Evolutionary conservation across 1,284 basidiomycete genomes (phyloP), one percentile per base, ranked within the genome.

Genomic region (Rhodotorula glutinis): DNA sequence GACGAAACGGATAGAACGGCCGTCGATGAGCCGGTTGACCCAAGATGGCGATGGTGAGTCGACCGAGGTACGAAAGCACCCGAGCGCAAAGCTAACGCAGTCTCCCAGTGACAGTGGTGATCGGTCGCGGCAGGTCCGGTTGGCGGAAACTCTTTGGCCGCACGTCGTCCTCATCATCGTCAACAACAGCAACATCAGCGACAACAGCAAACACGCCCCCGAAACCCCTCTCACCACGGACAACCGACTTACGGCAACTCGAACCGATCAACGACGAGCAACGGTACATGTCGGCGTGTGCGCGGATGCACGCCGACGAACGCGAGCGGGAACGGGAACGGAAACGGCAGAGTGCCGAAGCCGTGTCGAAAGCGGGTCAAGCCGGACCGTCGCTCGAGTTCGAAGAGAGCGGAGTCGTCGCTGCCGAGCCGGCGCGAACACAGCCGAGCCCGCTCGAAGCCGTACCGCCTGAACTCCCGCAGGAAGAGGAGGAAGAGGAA

Each of bases 61-160:
- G 16, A 3, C 30, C 7, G 30, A 29, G 16, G n/a, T n/a, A 57
- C 16, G n/a, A 23, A n/a, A 11, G 43, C 47, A 17, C n/a, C 47
- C 33, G 33, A 57, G 38, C 49, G 62, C n/a, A 57, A 60, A 23
- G n/a, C 63, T 66, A 49, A 68, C 60, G n/a, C 46, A 7, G n/a
- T 41, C 25, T 33, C 40, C 9, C 33, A 41, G 44, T 54, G 29
- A 25, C 67, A 78, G 77, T 79, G 73, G 70, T 91, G 86, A 78
- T 95, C 92, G 71, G 71, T 14, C 46, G 71, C n/a, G 71, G 71
- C 49, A 72, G 67, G 44, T 44, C 63, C 11, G 63, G 68, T 13
- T 72, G 68, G 65, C 67, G 70, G 56, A 57, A 56, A 30, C 65
- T 71, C 49, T 47, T 62, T 27, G 56, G 62, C 55, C 56, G 11